These are phyloP conservation scores for Clausena lansium DNA, from an alignment of 345 rosid species.

Conservation along the genomic window DNA sequence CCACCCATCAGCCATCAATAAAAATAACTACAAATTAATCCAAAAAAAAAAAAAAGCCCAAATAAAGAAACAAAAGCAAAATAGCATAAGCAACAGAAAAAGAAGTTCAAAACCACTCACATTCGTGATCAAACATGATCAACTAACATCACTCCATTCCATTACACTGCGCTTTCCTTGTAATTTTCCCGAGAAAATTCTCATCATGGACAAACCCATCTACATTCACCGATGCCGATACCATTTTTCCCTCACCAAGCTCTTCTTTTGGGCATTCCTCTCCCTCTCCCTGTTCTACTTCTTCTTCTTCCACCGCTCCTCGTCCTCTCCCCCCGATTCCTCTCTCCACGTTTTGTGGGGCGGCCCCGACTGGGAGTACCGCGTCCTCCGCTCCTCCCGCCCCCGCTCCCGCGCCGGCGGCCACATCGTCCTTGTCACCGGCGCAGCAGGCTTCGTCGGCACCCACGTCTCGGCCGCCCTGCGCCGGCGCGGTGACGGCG, in stretches of 20 bases:
- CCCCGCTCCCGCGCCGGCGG: conserved; percentile 34
- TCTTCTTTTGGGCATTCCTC: conserved; percentile 29
- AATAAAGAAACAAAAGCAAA: not conserved
- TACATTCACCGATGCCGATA: conserved; percentile 18
- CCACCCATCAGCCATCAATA: not conserved
- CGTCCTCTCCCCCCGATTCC: conserved; percentile 24
- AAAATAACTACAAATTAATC: not conserved
- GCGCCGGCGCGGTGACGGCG: conserved; percentile 51
- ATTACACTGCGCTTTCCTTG: not conserved
- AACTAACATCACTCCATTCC: not conserved
- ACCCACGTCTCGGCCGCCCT: conserved; percentile 48
- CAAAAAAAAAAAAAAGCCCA: not conserved
- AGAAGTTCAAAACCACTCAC: not conserved
- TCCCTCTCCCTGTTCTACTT: conserved; percentile 18
- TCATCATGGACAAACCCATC: conserved; percentile 28
- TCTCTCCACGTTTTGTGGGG: conserved; percentile 37
- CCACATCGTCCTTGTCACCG: conserved; percentile 45
- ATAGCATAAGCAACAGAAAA: not conserved
- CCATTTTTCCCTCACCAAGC: conserved; percentile 20
- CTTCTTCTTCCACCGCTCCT: conserved; percentile 21
- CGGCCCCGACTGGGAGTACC: conserved; percentile 40
- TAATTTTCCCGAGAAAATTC: not conserved
- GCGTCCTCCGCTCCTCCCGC: conserved; percentile 35
- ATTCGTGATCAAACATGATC: not conserved
- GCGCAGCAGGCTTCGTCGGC: conserved; percentile 62